phyloP scores from a whole-genome alignment of 208 protist species.

The Leishmania lainsoni region DNA sequence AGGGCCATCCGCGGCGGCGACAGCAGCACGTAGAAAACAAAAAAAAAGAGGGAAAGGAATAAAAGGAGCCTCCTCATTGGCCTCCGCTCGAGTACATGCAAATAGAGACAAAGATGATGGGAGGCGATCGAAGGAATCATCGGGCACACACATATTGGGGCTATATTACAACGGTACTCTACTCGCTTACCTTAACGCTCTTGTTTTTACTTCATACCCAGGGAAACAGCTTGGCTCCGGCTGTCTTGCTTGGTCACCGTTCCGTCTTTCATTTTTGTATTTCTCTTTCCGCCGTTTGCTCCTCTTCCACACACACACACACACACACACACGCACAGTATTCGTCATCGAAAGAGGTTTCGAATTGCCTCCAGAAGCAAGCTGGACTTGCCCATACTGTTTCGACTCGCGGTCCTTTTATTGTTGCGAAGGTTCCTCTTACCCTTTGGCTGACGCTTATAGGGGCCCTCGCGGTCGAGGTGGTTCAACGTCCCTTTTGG shows the following conservation, averaged over 20 bases:
- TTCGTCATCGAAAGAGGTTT: conserved; percentile 24
- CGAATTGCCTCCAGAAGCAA: conserved; percentile 26
- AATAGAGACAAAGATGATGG: neutral
- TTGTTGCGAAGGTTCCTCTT: neutral
- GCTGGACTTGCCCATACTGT: conserved; percentile 16
- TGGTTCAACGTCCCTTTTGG: conserved; percentile 25
- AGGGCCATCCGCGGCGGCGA: neutral
- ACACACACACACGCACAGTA: too few relatives aligned
- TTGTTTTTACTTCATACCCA: neutral
- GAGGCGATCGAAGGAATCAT: neutral
- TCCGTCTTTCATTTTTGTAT: neutral
- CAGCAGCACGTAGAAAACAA: neutral
- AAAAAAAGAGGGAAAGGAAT: neutral
- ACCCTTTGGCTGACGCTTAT: conserved; percentile 33
- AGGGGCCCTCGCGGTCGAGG: conserved; percentile 18
- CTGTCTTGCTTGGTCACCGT: neutral
- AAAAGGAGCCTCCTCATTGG: neutral
- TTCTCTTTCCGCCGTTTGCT: neutral
- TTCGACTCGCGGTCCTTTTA: neutral
- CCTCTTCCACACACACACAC: neutral
- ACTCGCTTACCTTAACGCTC: neutral
- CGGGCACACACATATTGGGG: neutral
- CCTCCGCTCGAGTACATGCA: neutral
- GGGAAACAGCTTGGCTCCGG: neutral
- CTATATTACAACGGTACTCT: neutral